Conservation (phyloP, 129 eudicot species). For the Pulicaria dysenterica region DNA sequence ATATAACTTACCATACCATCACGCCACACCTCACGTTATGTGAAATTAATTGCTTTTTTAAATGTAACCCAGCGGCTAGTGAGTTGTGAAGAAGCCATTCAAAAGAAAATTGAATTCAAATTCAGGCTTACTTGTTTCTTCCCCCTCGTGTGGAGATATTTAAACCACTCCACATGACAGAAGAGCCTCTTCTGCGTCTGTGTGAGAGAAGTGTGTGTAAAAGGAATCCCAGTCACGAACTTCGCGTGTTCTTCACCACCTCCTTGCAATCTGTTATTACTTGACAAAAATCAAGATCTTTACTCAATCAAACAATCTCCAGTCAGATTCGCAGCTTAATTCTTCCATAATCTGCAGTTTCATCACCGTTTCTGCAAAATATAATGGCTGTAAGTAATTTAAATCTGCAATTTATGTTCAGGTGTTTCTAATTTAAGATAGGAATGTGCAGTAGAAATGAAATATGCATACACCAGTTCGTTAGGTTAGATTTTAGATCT, state of each 20-base stretch:
- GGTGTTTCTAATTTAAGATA: not conserved
- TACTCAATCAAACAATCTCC: constrained; percentile 10
- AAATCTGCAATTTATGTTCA: not conserved
- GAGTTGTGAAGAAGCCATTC: no score
- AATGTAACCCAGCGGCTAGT: no score
- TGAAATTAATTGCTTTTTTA: no score
- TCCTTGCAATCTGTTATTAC: constrained; percentile 25
- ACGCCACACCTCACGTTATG: no score
- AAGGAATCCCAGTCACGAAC: constrained; percentile 16
- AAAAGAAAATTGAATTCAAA: no score
- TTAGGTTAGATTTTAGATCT: constrained; percentile 30
- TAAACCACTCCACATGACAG: constrained; percentile 22
- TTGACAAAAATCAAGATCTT: constrained; percentile 17
- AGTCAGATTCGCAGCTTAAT: constrained; percentile 25
- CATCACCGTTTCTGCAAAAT: not conserved
- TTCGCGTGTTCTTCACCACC: constrained; percentile 27
- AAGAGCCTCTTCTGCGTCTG: not conserved
- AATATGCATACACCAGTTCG: not conserved
- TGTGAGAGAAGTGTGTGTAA: constrained; percentile 17
- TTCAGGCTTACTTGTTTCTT: no score
- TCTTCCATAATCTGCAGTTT: constrained; percentile 14
- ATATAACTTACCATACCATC: no score
- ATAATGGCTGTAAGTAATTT: constrained; percentile 34
- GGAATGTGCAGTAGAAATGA: not conserved
- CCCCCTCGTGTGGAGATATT: not conserved